Conservation (phyloP, 345 rosid species). For the Eucalyptus curtisii region DNA sequence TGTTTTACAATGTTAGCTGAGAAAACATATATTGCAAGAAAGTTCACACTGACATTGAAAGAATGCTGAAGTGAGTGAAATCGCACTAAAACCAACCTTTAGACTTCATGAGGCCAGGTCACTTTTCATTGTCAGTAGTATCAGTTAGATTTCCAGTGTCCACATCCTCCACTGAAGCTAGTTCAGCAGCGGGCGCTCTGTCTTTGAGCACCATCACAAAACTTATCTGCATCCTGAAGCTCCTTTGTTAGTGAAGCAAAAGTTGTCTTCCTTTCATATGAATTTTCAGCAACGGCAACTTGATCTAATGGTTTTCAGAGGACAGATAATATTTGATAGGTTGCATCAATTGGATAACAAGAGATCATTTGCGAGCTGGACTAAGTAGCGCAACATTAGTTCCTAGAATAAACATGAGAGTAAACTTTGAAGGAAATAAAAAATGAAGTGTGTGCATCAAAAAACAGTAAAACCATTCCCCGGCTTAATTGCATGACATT, state of each 20-base stretch:
- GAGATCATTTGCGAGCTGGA: neutral
- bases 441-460: too few relatives aligned
- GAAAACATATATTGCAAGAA: neutral
- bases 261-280: neutral
- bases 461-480: too few relatives aligned
- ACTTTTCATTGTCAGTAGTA: neutral
- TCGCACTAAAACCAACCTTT: neutral
- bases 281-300: slow-evolving; percentile 1
- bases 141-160: neutral
- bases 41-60: neutral
- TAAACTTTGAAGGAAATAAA: neutral
- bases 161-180: neutral
- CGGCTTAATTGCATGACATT: neutral
- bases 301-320: slow-evolving; percentile 30
- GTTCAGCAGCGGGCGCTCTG: neutral
- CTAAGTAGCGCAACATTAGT: neutral
- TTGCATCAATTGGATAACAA: slow-evolving; percentile 16
- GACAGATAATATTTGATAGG: slow-evolving; percentile 47
- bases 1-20: neutral
- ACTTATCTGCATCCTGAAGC: neutral
- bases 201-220: neutral
- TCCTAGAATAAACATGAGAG: neutral
- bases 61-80: neutral
- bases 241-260: slow-evolving; percentile 5
- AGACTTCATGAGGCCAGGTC: neutral